Evolutionary conservation across 371 early-diverging fungal genomes (phyloP).

Genomic region (Apophysomyces ossiformis): DNA sequence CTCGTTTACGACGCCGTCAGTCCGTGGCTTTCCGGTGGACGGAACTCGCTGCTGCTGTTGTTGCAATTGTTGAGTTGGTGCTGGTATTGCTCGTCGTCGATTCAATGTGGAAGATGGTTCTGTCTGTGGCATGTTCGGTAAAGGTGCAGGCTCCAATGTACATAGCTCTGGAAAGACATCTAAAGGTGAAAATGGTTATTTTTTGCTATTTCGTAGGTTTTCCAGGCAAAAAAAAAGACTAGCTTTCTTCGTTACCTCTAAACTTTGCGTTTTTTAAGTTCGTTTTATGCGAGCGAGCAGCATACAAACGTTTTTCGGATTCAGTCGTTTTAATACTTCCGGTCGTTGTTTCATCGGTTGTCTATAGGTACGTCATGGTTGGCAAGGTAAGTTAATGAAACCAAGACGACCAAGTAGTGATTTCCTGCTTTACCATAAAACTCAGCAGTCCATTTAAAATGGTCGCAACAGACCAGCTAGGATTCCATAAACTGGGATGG

Average conservation of each 20-base stretch:
- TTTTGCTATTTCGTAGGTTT: no score
- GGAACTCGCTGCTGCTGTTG: slow-evolving; percentile 15
- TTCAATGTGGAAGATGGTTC: slow-evolving; percentile 10
- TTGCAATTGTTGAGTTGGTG: slow-evolving; percentile 21
- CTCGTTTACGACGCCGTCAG: slow-evolving; percentile 7
- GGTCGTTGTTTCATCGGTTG: slow-evolving; percentile 88
- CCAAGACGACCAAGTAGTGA: background rate
- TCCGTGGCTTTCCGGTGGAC: background rate
- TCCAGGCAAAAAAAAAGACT: background rate
- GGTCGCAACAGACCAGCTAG: slow-evolving; percentile 95
- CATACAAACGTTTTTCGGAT: slow-evolving; percentile 78
- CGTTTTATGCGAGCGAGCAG: slow-evolving; percentile 78
- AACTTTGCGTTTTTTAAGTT: slow-evolving; percentile 79
- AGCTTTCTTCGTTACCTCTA: slow-evolving; percentile 54
- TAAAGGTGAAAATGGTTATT: slow-evolving; percentile 8
- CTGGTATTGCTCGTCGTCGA: slow-evolving; percentile 18
- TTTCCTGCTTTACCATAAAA: slow-evolving; percentile 82
- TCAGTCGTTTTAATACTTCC: slow-evolving; percentile 85
- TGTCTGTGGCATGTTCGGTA: slow-evolving; percentile 39
- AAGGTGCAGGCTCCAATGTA: slow-evolving; percentile 54
- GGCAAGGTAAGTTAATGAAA: no score
- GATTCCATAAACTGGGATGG: slow-evolving; percentile 95
- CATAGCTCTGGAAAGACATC: slow-evolving; percentile 84
- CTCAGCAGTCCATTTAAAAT: slow-evolving; percentile 93
- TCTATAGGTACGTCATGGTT: slow-evolving; percentile 23